Base-by-base conservation (phyloP, 257 asterid genomes). In the Gentiana dahurica region DNA sequence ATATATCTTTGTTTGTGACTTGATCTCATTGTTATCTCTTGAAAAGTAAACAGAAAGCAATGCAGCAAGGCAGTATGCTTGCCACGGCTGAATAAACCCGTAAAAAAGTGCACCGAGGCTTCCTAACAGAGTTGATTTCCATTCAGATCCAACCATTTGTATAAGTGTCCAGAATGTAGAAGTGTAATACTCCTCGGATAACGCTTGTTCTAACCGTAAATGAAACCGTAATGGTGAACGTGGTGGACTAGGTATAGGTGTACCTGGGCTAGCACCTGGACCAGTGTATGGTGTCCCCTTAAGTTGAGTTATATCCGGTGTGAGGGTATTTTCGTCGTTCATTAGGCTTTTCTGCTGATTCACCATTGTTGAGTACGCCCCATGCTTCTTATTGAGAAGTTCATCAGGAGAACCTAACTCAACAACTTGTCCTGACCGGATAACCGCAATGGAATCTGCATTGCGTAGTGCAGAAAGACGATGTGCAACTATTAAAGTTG, bases 401-500 rank as follows among this genome's bases (percentile, higher is more conserved):
- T 76, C 75, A 13, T 73, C 66, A 12, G 78, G 81, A 4, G 83
- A 53, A 2, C 85, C 81, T 0, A 70, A 73, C 36, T 81, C 89
- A 24, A 68, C 71, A 1, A 81, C 77, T 65, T 49, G 63, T 48
- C 85, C 89, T 1, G 78, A 69, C 61, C 71, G 81, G 39, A 81
- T 75, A 8, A 81, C 89, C 59, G 71, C 67, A 34, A 81, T 60
- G 3, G 65, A 64, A 46, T 81, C 74, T 11, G 69, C 82, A 35
- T 61, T 64, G 24, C 71, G 66, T 24, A 77, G 71, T 4, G 87
- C 59, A 45, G 82, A 67, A n/a, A 75, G 74, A 2, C 81, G 85
- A 66, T 78, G 89, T 6, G 85, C 89, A 32, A 81, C 72, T 39
- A 74, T 37, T 5, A 76, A 53, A 0, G 84, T 63, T 0, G 84